Conservation (phyloP, 148 eudicot species). For the Rhododendron griersonianum region DNA sequence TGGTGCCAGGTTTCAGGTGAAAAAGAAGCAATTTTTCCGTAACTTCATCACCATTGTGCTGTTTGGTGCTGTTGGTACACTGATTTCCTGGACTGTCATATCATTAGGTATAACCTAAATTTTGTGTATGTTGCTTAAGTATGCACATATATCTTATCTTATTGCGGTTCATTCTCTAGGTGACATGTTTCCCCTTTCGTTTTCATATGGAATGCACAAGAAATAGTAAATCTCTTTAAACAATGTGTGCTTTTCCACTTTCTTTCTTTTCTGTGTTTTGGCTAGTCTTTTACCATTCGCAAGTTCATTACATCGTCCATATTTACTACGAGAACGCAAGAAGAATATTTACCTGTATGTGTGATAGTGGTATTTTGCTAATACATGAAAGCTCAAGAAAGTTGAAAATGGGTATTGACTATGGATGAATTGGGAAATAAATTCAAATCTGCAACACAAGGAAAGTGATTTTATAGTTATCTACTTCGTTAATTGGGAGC, state of each 20-base stretch:
- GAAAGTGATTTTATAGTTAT: not conserved
- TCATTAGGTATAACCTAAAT: slow-evolving; percentile 30
- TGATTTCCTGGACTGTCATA: slow-evolving; percentile 51
- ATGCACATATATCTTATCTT: not conserved
- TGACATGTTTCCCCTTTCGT: no score
- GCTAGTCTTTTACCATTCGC: no score
- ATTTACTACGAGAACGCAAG: not conserved
- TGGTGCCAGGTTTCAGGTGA: slow-evolving; percentile 54
- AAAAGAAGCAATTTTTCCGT: slow-evolving; percentile 25
- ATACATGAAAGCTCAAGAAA: not conserved
- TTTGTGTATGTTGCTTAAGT: not conserved
- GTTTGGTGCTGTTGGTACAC: slow-evolving; percentile 64
- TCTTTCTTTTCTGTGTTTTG: no score
- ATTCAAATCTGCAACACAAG: not conserved
- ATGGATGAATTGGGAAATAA: not conserved
- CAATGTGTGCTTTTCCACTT: no score
- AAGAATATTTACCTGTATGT: no score
- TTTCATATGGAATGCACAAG: no score
- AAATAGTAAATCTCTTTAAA: no score
- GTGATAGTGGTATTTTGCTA: not conserved
- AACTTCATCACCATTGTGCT: slow-evolving; percentile 57
- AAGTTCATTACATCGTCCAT: no score
- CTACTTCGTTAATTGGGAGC: no score
- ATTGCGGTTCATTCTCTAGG: no score
- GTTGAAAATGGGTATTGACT: not conserved